Evolutionary conservation across 108 stramenopile genomes (phyloP).

Genomic region (Cyclotella baltica): DNA sequence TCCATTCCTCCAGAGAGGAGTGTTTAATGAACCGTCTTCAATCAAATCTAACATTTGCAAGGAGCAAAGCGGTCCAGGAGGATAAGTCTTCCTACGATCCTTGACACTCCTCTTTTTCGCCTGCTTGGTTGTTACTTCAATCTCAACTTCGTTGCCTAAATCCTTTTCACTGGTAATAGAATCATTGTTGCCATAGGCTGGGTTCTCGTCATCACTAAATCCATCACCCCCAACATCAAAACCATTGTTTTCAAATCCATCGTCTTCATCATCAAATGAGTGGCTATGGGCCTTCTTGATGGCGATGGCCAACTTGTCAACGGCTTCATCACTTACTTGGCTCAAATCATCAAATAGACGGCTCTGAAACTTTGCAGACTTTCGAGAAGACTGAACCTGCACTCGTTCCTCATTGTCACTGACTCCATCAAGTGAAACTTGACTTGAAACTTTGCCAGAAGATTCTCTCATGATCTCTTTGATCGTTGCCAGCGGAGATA

Average conservation of each 20-base stretch:
- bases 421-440: background rate
- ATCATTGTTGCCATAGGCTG: background rate
- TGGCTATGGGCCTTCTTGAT: background rate
- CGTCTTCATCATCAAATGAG: slow-evolving; percentile 2
- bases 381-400: background rate
- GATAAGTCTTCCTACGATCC: slow-evolving; percentile 20
- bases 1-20: slow-evolving; percentile 27
- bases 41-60: slow-evolving; percentile 28
- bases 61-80: slow-evolving; percentile 35
- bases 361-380: background rate
- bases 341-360: slow-evolving; percentile 14
- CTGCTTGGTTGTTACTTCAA: background rate
- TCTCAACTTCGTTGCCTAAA: background rate
- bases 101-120: background rate
- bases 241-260: background rate
- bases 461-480: slow-evolving; percentile 14
- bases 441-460: slow-evolving; percentile 5
- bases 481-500: slow-evolving; percentile 11
- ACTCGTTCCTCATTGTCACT: background rate
- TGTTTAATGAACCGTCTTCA: slow-evolving; percentile 25
- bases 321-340: slow-evolving; percentile 6
- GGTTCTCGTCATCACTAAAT: slow-evolving; percentile 2
- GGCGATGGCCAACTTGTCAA: background rate
- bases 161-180: background rate
- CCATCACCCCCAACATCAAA: background rate